Percentiles rank a stretch among this genome's conserved stretches.
Conservation (phyloP, 2,329 filamentous ascomycete genomes). For the Clarireedia sp. region DNA sequence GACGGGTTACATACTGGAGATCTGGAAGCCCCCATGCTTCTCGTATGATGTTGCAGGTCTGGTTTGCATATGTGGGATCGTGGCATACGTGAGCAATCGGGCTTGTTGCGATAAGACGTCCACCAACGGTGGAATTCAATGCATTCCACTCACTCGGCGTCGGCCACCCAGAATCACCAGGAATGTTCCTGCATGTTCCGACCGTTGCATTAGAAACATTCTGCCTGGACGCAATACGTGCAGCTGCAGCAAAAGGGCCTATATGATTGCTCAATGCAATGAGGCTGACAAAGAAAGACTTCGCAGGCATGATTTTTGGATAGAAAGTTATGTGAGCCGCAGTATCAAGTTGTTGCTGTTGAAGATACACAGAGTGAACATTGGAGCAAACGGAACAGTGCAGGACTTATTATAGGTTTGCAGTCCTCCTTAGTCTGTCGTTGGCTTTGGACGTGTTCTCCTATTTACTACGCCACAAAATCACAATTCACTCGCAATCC, state of each 20-base stretch:
- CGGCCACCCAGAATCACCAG: slow-evolving; percentile 14
- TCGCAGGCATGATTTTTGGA: neutral
- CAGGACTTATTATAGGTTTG: too few species aligned
- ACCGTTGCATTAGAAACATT: neutral
- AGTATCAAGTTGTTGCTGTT: too few species aligned
- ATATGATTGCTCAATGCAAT: neutral
- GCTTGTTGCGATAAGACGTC: slow-evolving; percentile 10
- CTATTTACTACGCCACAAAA: too few species aligned
- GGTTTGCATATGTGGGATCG: neutral
- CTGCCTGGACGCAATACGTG: neutral
- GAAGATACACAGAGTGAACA: too few species aligned
- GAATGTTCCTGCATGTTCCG: neutral
- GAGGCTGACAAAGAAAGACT: neutral
- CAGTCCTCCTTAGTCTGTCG: too few species aligned
- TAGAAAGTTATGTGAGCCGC: too few species aligned
- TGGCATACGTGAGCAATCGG: slow-evolving; percentile 11
- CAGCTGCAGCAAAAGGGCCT: neutral
- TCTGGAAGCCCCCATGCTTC: neutral
- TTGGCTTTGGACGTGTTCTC: too few species aligned
- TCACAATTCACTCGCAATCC: too few species aligned
- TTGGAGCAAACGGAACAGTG: too few species aligned
- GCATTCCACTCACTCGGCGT: slow-evolving; percentile 4
- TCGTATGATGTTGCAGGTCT: slow-evolving; percentile 9
- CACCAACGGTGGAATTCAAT: slow-evolving; percentile 12
- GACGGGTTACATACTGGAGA: neutral